Percentiles rank a stretch among this genome's conserved stretches.
Conservation (phyloP, 179 eudicot species). For the Carnegiea gigantea region DNA sequence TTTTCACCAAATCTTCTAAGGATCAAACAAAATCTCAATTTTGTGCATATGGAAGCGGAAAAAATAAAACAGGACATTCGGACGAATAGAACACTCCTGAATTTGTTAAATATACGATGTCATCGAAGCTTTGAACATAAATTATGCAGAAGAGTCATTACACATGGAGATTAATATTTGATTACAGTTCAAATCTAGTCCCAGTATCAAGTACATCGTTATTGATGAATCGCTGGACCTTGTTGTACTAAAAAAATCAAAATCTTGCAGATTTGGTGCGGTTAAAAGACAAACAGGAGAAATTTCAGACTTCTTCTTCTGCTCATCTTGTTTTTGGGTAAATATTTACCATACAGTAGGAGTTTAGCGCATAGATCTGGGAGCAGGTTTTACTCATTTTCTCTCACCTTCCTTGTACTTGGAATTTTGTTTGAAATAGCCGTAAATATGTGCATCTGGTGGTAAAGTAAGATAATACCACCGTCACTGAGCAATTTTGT, state of each 20-base stretch:
- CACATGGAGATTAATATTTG: background rate
- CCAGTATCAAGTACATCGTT: background rate
- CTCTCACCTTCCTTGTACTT: conserved; percentile 20
- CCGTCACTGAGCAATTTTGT: conserved; percentile 9
- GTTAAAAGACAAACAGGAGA: background rate
- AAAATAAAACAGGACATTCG: too few species aligned
- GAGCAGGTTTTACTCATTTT: conserved; percentile 21
- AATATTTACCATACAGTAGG: too few species aligned
- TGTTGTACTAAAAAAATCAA: background rate
- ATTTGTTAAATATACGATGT: too few species aligned
- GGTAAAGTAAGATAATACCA: background rate
- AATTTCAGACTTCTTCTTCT: background rate
- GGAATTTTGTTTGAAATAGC: conserved; percentile 14
- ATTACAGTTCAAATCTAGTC: background rate
- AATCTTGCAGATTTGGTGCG: background rate
- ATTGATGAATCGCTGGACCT: conserved; percentile 18
- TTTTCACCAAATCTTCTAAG: too few species aligned
- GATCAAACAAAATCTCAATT: too few species aligned
- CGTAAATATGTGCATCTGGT: conserved; percentile 23
- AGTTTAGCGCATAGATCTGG: background rate
- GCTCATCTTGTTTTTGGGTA: background rate
- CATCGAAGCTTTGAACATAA: too few species aligned
- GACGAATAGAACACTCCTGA: too few species aligned
- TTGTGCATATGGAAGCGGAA: too few species aligned
- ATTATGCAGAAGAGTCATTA: background rate